Evolutionary conservation across 2,329 filamentous ascomycete species (phyloP).

Genomic region (Ramularia endophylla): DNA sequence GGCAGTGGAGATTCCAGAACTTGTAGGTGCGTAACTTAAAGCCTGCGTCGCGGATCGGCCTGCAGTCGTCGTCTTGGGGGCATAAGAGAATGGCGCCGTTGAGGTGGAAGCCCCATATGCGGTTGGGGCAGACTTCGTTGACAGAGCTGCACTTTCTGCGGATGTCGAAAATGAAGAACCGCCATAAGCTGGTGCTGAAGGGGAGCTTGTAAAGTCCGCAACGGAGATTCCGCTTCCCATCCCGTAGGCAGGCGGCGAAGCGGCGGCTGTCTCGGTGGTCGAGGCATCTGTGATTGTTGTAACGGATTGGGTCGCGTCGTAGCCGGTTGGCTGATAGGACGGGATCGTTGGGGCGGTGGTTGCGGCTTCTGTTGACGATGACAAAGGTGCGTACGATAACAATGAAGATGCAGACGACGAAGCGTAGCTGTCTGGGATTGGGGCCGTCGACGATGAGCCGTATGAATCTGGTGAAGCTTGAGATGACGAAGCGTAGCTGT

Average conservation of each 20-base stretch:
- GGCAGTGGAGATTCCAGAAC: neutral
- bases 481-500: too few species aligned
- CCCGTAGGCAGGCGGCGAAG: neutral
- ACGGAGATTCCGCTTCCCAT: neutral
- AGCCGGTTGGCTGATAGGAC: neutral
- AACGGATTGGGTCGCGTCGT: neutral
- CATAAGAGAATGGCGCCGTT: neutral
- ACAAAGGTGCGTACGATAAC: too few species aligned
- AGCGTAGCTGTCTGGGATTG: neutral
- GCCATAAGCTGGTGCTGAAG: neutral
- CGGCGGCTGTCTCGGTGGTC: neutral
- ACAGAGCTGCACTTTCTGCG: neutral
- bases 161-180: neutral
- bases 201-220: neutral
- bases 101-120: neutral
- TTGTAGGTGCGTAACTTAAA: conserved; percentile 6
- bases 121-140: neutral
- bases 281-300: neutral
- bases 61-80: neutral
- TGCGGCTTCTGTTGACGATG: too few species aligned
- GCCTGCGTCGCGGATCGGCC: conserved; percentile 3
- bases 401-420: neutral
- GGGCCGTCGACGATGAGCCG: neutral
- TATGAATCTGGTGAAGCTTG: neutral
- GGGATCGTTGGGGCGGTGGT: neutral